Evolutionary conservation across 1,139 yeast genomes (phyloP).

Genomic region (Scheffersomyces titani): DNA sequence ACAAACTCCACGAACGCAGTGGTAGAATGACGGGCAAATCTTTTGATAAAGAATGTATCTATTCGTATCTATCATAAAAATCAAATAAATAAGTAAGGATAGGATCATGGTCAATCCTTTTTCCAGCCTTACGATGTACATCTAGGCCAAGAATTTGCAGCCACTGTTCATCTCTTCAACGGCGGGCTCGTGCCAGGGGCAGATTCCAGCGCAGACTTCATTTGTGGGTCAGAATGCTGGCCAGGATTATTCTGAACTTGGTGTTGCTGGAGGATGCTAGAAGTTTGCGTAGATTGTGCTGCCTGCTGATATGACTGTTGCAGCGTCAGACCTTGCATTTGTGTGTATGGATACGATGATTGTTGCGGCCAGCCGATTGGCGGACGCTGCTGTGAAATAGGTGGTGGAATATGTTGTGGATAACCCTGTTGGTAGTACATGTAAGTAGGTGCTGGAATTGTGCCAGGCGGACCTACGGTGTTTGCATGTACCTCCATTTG

Average conservation of each 20-base stretch:
- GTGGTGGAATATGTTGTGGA: slow-evolving; percentile 1
- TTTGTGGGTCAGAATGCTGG: neutral
- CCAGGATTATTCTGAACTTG: neutral
- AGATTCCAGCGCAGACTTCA: neutral
- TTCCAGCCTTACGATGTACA: neutral
- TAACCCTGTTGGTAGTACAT: slow-evolving; percentile 11
- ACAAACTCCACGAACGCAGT: neutral
- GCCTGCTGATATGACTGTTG: neutral
- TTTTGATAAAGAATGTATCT: neutral
- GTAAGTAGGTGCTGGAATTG: slow-evolving; percentile 7
- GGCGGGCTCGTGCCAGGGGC: neutral
- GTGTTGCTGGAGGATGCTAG: neutral
- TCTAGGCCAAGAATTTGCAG: neutral
- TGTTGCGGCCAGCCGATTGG: neutral
- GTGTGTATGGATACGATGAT: neutral
- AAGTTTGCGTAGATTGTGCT: neutral
- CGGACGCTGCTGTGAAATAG: neutral
- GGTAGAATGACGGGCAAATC: neutral
- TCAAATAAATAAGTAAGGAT: neutral
- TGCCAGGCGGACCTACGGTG: slow-evolving; percentile 7
- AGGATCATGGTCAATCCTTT: neutral
- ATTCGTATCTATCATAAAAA: slow-evolving; percentile 1
- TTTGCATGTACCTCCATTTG: slow-evolving; percentile 1
- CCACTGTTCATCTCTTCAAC: neutral
- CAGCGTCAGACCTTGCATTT: neutral